Evolutionary conservation across 2,329 filamentous ascomycete genomes (phyloP), one percentile per base, ranked within the genome.

Genomic region (Fusarium transvaalense): DNA sequence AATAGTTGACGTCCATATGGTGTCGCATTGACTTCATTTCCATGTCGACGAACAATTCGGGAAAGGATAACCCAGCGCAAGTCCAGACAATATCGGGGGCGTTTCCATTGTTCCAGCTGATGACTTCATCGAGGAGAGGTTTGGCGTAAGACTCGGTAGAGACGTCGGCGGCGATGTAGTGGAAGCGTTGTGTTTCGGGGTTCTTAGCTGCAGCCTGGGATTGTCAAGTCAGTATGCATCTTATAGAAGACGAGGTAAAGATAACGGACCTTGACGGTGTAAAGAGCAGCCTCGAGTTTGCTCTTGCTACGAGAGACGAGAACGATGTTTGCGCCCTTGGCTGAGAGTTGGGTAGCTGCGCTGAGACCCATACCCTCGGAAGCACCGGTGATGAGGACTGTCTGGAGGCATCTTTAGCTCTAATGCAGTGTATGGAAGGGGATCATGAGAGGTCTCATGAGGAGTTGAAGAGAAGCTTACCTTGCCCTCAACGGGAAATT

Each of bases 1-100:
- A 97, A 82, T 93, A 98, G 81, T 97, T 95, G 71, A 95, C 87
- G 76, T 97, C 93, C 93, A 97, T 97, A 78, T 97, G 93, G 68
- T 85, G 83, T 41, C 91, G 87, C 69, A 94, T 82, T 13, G 86
- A 86, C 10, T 89, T 82, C 53, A 92, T 82, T 10, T 91, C 85
- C 38, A 88, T 89, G 64, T 97, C 92, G 69, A 92, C 79, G 82
- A 95, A 97, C 64, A 97, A 90, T 35, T 88, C 85, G 0, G 94
- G 94, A 17, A 83, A 85, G 8, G 92, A 87, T 68, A 87, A 84
- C 63, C 95, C 95, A 5, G 95, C 95, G 51, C 94, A 87, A 77
- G 93, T 94, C 94, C 96, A 98, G 34, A 98, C 92, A 58, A 97
- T 85, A 76, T 98, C 95, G 0, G 93, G 92, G 29, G 89, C 79